Conservation (phyloP, 1,284 basidiomycete genomes). For the Cutaneotrichosporon sp. region DNA sequence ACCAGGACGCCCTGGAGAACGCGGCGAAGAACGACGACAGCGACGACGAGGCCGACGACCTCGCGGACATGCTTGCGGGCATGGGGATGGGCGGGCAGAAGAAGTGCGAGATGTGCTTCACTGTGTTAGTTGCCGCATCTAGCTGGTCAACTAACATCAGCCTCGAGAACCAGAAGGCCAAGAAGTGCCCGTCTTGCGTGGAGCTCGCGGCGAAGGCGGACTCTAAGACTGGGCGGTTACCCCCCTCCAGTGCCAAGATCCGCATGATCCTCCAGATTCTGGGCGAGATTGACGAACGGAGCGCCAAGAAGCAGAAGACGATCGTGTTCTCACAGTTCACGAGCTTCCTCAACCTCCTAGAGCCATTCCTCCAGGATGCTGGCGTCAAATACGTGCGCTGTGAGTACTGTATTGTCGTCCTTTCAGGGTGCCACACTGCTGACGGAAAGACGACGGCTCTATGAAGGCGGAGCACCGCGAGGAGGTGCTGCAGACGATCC, state of each 20-base stretch:
- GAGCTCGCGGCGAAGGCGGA: slow-evolving; percentile 5
- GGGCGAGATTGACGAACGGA: slow-evolving; percentile 64
- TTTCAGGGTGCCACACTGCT: background rate
- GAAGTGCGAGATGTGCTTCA: slow-evolving; percentile 75
- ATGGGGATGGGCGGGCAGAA: slow-evolving; percentile 62
- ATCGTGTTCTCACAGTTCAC: slow-evolving; percentile 78
- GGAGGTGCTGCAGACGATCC: slow-evolving; percentile 71
- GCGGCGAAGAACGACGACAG: slow-evolving; percentile 59
- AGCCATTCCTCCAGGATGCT: slow-evolving; percentile 71
- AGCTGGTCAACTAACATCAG: slow-evolving; percentile 17
- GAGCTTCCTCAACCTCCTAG: slow-evolving; percentile 80
- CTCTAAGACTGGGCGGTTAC: slow-evolving; percentile 39
- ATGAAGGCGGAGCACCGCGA: slow-evolving; percentile 79
- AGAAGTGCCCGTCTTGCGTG: slow-evolving; percentile 64
- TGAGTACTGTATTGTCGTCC: slow-evolving; percentile 61
- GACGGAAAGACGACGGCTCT: slow-evolving; percentile 72
- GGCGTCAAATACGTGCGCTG: slow-evolving; percentile 78
- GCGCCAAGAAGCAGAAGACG: slow-evolving; percentile 72
- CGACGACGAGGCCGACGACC: slow-evolving; percentile 69
- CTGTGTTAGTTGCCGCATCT: slow-evolving; percentile 58
- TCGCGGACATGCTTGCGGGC: slow-evolving; percentile 72
- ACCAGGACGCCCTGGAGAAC: slow-evolving; percentile 67
- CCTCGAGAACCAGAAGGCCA: slow-evolving; percentile 31
- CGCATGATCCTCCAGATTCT: slow-evolving; percentile 77
- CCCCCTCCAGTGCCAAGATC: slow-evolving; percentile 82